A percentile compares a stretch with the other conserved stretches of the same genome.
phyloP scores from a whole-genome alignment of 169 alveolate genomes.

The Eimeria zaria region DNA sequence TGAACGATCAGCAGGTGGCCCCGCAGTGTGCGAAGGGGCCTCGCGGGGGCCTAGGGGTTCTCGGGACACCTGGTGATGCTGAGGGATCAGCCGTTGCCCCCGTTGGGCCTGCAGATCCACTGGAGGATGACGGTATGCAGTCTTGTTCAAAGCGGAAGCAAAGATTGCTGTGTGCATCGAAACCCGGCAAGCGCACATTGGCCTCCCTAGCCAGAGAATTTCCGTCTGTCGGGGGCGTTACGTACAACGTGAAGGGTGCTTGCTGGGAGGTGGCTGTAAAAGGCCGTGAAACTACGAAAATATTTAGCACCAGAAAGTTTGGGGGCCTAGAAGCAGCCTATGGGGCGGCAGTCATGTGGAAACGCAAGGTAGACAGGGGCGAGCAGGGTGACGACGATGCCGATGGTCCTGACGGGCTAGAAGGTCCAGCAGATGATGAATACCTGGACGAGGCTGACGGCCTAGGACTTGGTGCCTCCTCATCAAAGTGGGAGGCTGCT shows the following conservation, averaged over 20 bases:
- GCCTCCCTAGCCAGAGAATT: slow-evolving; percentile 79
- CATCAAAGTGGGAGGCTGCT: slow-evolving; percentile 39
- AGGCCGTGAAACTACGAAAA: slow-evolving; percentile 55
- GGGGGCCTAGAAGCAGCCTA: slow-evolving; percentile 82
- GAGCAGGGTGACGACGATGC: slow-evolving; percentile 60
- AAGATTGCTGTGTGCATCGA: slow-evolving; percentile 38
- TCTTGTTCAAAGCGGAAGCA: slow-evolving; percentile 62
- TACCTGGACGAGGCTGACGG: slow-evolving; percentile 69
- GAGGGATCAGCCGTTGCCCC: slow-evolving; percentile 11
- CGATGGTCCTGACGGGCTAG: slow-evolving; percentile 30
- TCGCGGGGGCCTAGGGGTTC: slow-evolving; percentile 43
- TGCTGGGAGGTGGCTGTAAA: slow-evolving; percentile 82
- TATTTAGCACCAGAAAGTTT: slow-evolving; percentile 76
- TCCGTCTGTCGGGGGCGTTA: slow-evolving; percentile 74
- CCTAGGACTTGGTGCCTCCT: slow-evolving; percentile 17
- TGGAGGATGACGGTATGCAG: slow-evolving; percentile 41
- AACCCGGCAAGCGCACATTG: slow-evolving; percentile 73
- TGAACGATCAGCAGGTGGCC: not conserved
- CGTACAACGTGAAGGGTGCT: slow-evolving; percentile 81
- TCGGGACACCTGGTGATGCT: slow-evolving; percentile 30
- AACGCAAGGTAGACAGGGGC: slow-evolving; percentile 54
- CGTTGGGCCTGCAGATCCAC: slow-evolving; percentile 44
- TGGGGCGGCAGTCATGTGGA: slow-evolving; percentile 81
- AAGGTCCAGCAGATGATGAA: slow-evolving; percentile 61
- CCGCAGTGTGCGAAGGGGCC: slow-evolving; percentile 5